Conservation (phyloP, 2,329 filamentous ascomycete genomes). For the Cercospora zeina region DNA sequence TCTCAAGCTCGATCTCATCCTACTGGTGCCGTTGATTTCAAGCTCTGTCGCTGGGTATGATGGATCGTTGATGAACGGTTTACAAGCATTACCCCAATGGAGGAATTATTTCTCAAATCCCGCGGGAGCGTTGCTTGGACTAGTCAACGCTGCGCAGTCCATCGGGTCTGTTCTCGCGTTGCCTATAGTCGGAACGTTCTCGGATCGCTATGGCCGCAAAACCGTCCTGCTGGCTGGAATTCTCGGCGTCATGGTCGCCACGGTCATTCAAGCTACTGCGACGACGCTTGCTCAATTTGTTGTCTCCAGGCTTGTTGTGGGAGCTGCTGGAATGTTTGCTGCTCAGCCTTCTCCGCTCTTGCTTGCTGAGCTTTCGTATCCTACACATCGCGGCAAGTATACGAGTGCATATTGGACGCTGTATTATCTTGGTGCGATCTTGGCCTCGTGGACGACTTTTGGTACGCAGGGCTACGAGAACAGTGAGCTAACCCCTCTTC, state of each 20-base stretch:
- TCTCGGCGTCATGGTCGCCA: constrained; percentile 37
- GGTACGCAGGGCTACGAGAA: constrained; percentile 24
- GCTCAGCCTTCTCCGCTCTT: constrained; percentile 30
- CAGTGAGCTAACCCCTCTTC: background rate
- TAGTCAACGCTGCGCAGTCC: constrained; percentile 44
- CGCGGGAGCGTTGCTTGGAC: constrained; percentile 41
- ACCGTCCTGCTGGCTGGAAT: constrained; percentile 41
- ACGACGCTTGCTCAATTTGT: constrained; percentile 30
- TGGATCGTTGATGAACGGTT: constrained; percentile 49
- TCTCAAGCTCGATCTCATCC: constrained; percentile 48
- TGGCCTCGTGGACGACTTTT: constrained; percentile 30
- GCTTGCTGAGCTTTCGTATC: constrained; percentile 29
- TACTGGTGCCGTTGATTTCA: constrained; percentile 49
- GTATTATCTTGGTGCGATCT: constrained; percentile 30
- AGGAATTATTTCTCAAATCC: constrained; percentile 46
- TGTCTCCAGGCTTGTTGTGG: constrained; percentile 27
- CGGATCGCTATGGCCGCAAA: constrained; percentile 47
- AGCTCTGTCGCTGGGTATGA: constrained; percentile 50
- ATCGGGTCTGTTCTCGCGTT: constrained; percentile 46
- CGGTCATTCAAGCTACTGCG: constrained; percentile 40
- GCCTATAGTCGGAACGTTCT: constrained; percentile 43
- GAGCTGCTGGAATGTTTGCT: constrained; percentile 30
- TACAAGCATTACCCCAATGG: constrained; percentile 46
- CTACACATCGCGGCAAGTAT: constrained; percentile 30
- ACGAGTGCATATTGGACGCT: constrained; percentile 28